These are phyloP conservation scores for Aspergillus mulundensis DNA, from an alignment of 495 filamentous ascomycete genomes.

Conservation along the genomic window DNA sequence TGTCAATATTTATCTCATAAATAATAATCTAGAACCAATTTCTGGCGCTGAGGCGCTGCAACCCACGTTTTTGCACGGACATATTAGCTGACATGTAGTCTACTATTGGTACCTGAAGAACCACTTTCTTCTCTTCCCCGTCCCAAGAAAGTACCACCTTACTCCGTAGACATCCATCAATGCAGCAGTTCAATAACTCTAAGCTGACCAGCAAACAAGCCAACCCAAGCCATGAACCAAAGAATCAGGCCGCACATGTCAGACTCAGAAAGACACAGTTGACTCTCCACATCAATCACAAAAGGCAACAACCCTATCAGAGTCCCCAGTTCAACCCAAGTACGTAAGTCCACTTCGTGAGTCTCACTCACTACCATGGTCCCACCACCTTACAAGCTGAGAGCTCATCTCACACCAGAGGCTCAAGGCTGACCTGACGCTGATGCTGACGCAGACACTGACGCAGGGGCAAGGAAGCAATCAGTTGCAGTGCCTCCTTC, in stretches of 20 bases:
- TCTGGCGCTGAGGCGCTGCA: slow-evolving; percentile 1
- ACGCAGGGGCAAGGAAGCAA: slow-evolving; percentile 4
- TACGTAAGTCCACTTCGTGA: background rate
- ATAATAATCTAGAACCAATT: slow-evolving; percentile 11
- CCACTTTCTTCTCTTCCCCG: background rate
- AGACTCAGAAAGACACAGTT: background rate
- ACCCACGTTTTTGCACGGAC: background rate
- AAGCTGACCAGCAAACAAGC: background rate
- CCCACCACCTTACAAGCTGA: background rate
- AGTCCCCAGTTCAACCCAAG: background rate
- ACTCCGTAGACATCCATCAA: background rate
- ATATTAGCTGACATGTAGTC: background rate
- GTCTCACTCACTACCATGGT: background rate
- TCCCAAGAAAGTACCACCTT: too few relatives aligned
- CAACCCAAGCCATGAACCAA: background rate
- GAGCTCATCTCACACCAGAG: too few relatives aligned
- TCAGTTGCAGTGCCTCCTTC: too few relatives aligned
- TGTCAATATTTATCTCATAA: slow-evolving; percentile 8
- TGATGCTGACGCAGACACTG: background rate
- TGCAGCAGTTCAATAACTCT: background rate
- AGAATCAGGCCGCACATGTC: background rate
- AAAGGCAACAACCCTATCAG: slow-evolving; percentile 3
- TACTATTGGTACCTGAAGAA: background rate
- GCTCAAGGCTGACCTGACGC: too few relatives aligned
- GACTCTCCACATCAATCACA: background rate